Evolutionary conservation across 371 early-diverging fungal genomes (phyloP).

Genomic region (Dinochytrium kinnereticum): DNA sequence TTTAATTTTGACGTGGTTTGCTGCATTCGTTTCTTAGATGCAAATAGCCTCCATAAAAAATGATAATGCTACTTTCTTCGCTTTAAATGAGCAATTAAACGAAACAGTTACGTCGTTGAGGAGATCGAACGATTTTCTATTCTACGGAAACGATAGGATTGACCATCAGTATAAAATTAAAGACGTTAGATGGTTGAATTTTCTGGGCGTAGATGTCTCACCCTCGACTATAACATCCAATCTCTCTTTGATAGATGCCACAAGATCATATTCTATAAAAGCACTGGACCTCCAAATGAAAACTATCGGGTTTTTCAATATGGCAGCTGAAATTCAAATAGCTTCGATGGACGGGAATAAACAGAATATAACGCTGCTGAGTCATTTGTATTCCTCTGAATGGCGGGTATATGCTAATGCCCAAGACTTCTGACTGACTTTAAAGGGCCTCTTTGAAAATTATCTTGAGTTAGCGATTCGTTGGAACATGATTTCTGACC

Average conservation of each 20-base stretch:
- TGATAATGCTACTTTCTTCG: neutral
- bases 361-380: too few species aligned
- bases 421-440: too few species aligned
- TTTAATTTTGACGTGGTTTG: neutral
- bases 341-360: too few species aligned
- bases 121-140: neutral
- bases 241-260: neutral
- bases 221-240: neutral
- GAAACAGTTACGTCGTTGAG: neutral
- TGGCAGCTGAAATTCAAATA: too few species aligned
- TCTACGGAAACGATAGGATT: conserved; percentile 4
- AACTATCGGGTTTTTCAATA: neutral
- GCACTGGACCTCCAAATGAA: neutral
- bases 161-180: neutral
- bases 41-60: neutral
- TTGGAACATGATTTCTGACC: neutral
- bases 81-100: neutral
- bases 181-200: neutral
- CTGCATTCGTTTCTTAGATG: neutral
- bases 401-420: too few species aligned
- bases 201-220: neutral
- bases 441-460: neutral
- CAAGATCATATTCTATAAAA: neutral
- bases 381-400: too few species aligned
- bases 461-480: neutral